Percentiles rank a stretch among this genome's conserved stretches.
Conservation (phyloP, 1,139 yeast genomes). For the Candida dubliniensis region DNA sequence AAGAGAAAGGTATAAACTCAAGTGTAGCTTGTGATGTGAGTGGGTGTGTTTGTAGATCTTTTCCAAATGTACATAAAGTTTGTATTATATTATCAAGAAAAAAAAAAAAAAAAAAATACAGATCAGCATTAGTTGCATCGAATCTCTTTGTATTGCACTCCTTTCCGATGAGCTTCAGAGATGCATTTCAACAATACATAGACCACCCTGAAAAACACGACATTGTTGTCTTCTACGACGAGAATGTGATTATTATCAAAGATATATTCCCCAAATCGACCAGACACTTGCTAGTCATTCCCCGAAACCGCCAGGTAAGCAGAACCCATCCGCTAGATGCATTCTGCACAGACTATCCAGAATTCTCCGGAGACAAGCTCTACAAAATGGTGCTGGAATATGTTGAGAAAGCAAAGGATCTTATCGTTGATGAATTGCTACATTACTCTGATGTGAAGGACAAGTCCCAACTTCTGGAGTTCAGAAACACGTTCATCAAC, state of each 20-base stretch:
- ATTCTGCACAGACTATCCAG: conserved; percentile 30
- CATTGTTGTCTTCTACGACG: conserved; percentile 44
- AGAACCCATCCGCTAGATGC: conserved; percentile 54
- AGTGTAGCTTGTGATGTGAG: too few relatives aligned
- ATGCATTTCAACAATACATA: conserved; percentile 36
- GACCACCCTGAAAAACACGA: conserved; percentile 27
- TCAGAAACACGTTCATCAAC: conserved; percentile 40
- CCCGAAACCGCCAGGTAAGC: conserved; percentile 45
- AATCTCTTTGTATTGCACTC: too few relatives aligned
- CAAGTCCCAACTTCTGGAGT: conserved; percentile 16
- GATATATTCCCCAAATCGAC: conserved; percentile 68
- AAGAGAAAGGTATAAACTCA: conserved; percentile 13
- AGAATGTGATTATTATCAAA: conserved; percentile 52
- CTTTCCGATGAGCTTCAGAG: conserved; percentile 31
- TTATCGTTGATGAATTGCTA: conserved; percentile 39
- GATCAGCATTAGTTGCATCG: too few relatives aligned
- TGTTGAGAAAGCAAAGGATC: conserved; percentile 42
- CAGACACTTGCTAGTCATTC: conserved; percentile 62
- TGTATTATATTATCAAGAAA: background rate
- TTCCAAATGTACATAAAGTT: too few relatives aligned
- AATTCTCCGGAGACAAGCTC: conserved; percentile 20
- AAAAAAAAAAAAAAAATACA: background rate
- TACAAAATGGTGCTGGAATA: conserved; percentile 35
- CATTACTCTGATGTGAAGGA: conserved; percentile 14
- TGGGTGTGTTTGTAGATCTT: too few relatives aligned